Evolutionary conservation across 139 green algal genomes (phyloP).

Genomic region (Zygnema circumcarinatum): DNA sequence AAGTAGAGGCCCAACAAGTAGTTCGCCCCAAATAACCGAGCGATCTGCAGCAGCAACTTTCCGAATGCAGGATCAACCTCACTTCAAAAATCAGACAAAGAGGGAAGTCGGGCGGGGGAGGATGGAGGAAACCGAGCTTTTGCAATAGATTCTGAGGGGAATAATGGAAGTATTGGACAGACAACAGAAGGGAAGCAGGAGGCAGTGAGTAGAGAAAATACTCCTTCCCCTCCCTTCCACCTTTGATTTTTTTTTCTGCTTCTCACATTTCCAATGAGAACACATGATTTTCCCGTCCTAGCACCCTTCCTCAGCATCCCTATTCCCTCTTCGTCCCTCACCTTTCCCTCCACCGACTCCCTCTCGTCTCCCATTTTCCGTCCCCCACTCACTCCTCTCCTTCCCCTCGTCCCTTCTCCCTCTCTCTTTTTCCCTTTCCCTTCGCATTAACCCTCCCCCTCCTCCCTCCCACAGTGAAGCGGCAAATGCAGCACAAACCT

Average conservation of each 20-base stretch:
- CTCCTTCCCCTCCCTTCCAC: slow-evolving; percentile 1
- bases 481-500: slow-evolving; percentile 25
- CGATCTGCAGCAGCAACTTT: slow-evolving; percentile 1
- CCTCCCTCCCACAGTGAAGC: background rate
- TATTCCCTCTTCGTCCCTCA: background rate
- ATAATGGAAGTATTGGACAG: no score
- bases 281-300: background rate
- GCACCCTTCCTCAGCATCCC: background rate
- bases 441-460: slow-evolving; percentile 10
- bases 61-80: background rate
- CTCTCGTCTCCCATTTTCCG: background rate
- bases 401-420: background rate
- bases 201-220: no score
- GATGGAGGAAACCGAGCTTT: background rate
- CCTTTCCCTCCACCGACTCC: background rate
- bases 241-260: background rate
- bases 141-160: background rate
- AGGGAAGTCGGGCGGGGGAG: background rate
- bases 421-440: slow-evolving; percentile 2
- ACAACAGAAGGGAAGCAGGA: no score
- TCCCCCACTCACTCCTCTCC: background rate
- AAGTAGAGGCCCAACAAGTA: slow-evolving; percentile 43
- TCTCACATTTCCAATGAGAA: background rate
- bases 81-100: background rate
- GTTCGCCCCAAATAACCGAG: background rate